Evolutionary conservation across 768 basidiomycete species (phyloP).

Genomic region (Boletus speciosus): DNA sequence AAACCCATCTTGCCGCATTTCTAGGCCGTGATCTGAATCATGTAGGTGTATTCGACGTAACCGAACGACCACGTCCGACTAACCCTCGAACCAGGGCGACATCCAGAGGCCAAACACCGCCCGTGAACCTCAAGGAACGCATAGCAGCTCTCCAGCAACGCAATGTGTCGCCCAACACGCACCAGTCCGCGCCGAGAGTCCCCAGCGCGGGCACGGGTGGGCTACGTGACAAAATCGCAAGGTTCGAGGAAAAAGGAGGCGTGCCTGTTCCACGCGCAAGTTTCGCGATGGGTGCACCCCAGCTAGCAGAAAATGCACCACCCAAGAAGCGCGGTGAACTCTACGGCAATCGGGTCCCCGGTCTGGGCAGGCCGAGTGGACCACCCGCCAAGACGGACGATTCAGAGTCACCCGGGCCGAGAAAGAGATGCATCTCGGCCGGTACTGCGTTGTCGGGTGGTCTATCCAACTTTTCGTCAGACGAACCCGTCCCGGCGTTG

Average conservation of each 20-base stretch:
- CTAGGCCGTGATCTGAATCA: conserved; percentile 8
- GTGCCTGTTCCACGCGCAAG: conserved; percentile 72
- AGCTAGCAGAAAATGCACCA: conserved; percentile 43
- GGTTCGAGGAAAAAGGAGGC: conserved; percentile 76
- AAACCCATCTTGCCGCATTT: conserved; percentile 3
- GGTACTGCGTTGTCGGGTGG: conserved; percentile 19
- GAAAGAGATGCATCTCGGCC: conserved; percentile 31
- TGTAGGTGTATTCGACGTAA: conserved; percentile 18
- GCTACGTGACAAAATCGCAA: conserved; percentile 70
- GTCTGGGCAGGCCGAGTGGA: conserved; percentile 25
- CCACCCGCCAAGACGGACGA: conserved; percentile 16
- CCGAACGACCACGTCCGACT: conserved; percentile 3
- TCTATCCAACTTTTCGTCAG: conserved; percentile 7
- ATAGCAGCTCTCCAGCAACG: conserved; percentile 79
- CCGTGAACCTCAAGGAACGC: conserved; percentile 70
- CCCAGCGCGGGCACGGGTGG: conserved; percentile 29
- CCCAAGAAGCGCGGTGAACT: conserved; percentile 59
- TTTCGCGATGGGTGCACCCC: conserved; percentile 66
- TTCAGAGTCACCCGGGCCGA: conserved; percentile 8
- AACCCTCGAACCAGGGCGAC: conserved; percentile 25
- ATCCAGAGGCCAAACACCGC: conserved; percentile 25
- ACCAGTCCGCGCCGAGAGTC: conserved; percentile 32
- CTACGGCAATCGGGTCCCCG: conserved; percentile 67
- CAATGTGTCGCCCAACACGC: conserved; percentile 25
- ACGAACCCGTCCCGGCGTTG: conserved; percentile 26